phyloP scores from a whole-genome alignment of 2,329 filamentous ascomycete genomes.

The Hypoxylon sp. region DNA sequence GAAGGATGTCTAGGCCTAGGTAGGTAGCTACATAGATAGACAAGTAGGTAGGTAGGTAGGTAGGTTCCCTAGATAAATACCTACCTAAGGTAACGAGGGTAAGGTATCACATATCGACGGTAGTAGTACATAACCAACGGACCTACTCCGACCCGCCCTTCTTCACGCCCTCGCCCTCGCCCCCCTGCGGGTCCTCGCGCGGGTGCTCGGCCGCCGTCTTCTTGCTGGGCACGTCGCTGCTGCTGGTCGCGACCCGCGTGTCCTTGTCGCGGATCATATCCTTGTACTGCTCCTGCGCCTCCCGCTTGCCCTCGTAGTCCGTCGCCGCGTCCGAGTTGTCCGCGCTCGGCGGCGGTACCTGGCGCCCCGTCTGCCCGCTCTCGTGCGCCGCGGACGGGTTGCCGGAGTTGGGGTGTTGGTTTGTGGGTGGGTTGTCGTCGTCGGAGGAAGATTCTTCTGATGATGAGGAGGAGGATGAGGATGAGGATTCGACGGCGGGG shows the following conservation, averaged over 20 bases:
- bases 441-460: constrained; percentile 2
- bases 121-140: no score
- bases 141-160: constrained; percentile 39
- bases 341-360: constrained; percentile 39
- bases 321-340: constrained; percentile 42
- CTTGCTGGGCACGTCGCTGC: constrained; percentile 48
- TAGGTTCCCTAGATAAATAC: neutral
- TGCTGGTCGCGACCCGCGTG: constrained; percentile 43
- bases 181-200: constrained; percentile 50
- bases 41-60: neutral
- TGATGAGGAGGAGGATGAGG: constrained; percentile 2
- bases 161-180: constrained; percentile 45
- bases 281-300: constrained; percentile 46
- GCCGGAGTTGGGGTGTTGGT: constrained; percentile 11
- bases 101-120: no score
- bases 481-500: constrained; percentile 26
- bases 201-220: constrained; percentile 46
- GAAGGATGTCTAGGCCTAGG: neutral
- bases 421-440: neutral
- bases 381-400: constrained; percentile 24
- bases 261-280: constrained; percentile 42
- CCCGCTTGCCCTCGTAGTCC: constrained; percentile 46
- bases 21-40: neutral
- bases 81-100: no score
- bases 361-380: constrained; percentile 32